Percentiles rank a stretch among this genome's conserved stretches.
These are phyloP conservation scores for Pythium utonaiense DNA, from an alignment of 352 stramenopile species.

Conservation along the genomic window DNA sequence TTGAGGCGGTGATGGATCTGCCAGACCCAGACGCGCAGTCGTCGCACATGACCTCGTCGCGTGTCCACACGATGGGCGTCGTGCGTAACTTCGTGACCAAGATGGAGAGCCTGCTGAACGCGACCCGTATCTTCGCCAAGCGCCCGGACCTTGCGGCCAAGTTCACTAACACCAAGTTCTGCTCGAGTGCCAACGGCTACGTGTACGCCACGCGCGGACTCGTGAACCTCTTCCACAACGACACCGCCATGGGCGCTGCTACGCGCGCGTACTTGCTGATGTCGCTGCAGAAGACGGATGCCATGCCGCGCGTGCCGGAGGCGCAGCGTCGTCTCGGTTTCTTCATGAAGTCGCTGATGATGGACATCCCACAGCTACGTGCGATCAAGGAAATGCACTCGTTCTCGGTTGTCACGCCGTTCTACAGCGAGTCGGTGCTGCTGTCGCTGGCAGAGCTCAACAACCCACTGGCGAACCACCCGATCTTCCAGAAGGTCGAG, in stretches of 20 bases:
- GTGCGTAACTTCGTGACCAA: conserved; percentile 88
- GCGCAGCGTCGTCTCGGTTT: conserved; percentile 76
- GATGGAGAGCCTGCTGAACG: conserved; percentile 76
- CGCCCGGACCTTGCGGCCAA: conserved; percentile 60
- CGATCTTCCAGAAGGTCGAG: conserved; percentile 81
- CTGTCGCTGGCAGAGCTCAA: conserved; percentile 80
- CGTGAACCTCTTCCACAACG: conserved; percentile 74
- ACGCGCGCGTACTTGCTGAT: conserved; percentile 29
- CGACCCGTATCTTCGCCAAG: conserved; percentile 58
- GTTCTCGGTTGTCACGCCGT: conserved; percentile 83
- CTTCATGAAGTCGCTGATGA: conserved; percentile 85
- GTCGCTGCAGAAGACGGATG: conserved; percentile 30
- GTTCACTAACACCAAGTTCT: conserved; percentile 81
- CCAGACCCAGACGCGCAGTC: conserved; percentile 70
- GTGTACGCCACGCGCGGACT: conserved; percentile 67
- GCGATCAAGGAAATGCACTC: conserved; percentile 84
- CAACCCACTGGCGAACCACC: conserved; percentile 79
- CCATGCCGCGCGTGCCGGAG: conserved; percentile 39
- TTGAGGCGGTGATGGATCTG: conserved; percentile 79
- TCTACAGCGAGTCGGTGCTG: conserved; percentile 79
- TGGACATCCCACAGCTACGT: conserved; percentile 78
- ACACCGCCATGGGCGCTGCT: conserved; percentile 73
- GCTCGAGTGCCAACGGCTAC: conserved; percentile 73
- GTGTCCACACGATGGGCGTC: conserved; percentile 74
- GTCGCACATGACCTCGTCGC: conserved; percentile 56